Base-by-base conservation (phyloP, 164 flowering plant genomes). In the Stephania japonica region DNA sequence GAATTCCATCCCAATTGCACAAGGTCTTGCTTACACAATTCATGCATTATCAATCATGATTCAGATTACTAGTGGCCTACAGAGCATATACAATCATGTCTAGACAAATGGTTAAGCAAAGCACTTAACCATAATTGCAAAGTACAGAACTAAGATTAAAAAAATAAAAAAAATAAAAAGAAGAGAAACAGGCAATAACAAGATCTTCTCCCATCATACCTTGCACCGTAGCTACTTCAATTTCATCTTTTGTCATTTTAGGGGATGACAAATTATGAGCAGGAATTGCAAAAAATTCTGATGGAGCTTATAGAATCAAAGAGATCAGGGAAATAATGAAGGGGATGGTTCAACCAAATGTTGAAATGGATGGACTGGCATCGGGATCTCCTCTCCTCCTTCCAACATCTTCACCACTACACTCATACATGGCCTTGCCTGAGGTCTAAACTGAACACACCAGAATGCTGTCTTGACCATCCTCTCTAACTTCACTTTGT, bases 381-480 rank as follows among this genome's bases (percentile, higher is more conserved):
- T 65, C 0, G 74, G 73, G 23, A 78, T 78, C 32, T 78, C 80
- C 42, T 41, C 23, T 23, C 56, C 70, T 53, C 78, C 81, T 75
- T 78, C 78, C 70, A 78, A 65, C 78, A 75, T 75, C 44, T 78
- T 75, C 72, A 75, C 62, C 64, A 78, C 81, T 24, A 42, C 23
- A 64, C 75, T 67, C 81, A 78, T 78, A 24, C 11, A 32, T 41
- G 81, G 81, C 67, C 81, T 78, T 49, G 2, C 0, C 0, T 72
- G 73, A 4, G 69, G 73, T 23, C 50, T 9, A 43, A 72, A 68
- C 67, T 78, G 81, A 9, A 78, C 72, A 61, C 78, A 78, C 80
- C 75, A 71, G 18, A 78, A 44, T 18, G 77, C 80, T n/a, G n/a
- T n/a, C 74, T 56, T 64, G 7, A 24, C 18, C 77, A 75, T 69